Percentiles rank a stretch among this genome's conserved stretches.
Conservation (phyloP, 305 asterid genomes). For the Fraxinus greggii region DNA sequence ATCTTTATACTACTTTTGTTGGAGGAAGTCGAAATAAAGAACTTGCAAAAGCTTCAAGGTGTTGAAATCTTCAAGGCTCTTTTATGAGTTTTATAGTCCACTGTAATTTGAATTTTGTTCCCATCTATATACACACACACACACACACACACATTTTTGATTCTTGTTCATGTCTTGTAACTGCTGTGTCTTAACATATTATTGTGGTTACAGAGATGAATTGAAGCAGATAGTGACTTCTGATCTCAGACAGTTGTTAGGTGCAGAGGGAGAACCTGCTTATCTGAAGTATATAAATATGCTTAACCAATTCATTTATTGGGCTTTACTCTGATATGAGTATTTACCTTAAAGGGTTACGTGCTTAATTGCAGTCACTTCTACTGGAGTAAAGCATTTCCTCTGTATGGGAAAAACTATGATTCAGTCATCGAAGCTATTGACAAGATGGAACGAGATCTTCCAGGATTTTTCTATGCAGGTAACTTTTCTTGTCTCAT, state of each 20-base stretch:
- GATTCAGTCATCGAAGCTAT: conserved; percentile 61
- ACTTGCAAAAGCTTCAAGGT: conserved; percentile 83
- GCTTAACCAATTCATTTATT: neutral
- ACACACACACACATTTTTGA: neutral
- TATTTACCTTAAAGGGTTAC: conserved; percentile 28
- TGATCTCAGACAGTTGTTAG: conserved; percentile 77
- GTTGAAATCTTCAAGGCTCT: conserved; percentile 20
- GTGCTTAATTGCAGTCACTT: conserved; percentile 61
- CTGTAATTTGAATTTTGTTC: conserved; percentile 1
- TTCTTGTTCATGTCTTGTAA: conserved; percentile 18
- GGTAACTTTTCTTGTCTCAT: conserved; percentile 39
- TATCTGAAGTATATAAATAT: conserved; percentile 53
- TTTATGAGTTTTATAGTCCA: neutral
- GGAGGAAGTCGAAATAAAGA: conserved; percentile 87
- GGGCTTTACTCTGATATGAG: conserved; percentile 11
- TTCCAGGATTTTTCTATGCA: conserved; percentile 85
- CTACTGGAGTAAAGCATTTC: conserved; percentile 87
- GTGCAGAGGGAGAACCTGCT: conserved; percentile 81
- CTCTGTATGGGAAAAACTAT: conserved; percentile 66
- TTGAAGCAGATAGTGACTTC: conserved; percentile 67
- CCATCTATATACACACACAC: neutral
- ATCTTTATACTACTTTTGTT: conserved; percentile 86
- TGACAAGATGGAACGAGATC: conserved; percentile 74
- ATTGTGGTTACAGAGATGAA: conserved; percentile 54
- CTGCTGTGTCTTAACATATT: conserved; percentile 7